Evolutionary conservation across 2,329 filamentous ascomycete species (phyloP), one percentile per base, ranked within the genome.

Genomic region (Aspergillus udagawae): DNA sequence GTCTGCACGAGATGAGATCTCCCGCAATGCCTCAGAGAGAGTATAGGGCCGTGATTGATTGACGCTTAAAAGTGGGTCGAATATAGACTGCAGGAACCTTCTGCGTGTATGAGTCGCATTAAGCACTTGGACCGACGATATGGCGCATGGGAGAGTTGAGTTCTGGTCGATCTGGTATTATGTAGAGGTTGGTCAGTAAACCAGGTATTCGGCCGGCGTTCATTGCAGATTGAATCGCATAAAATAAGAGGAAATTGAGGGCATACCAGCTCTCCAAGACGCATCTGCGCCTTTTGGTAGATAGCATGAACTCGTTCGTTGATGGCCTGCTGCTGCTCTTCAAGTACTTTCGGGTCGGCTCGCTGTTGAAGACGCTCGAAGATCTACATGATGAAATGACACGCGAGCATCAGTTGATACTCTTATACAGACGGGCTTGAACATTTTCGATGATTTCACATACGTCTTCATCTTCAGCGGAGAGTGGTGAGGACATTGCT

Each of bases 51-150:
- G 79, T 67, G 86, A 83, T 63, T 83, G 80, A 65, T 88, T 86
- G 53, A 83, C 84, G 67, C 84, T 85, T 52, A 97, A 79, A 8
- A 97, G 75, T 6, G 93, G 92, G 56, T 86, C 79, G 74, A 97
- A 86, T 57, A 97, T 80, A 38, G 86, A 86, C 71, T 95, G 84
- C 54, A 99, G 86, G 74, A 99, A 97, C 61, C 83, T 82, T 66
- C 84, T 84, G 62, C 94, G 86, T n/a, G 93, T 96, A 70, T 94
- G 87, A 59, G 83, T 83, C 48, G 91, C 91, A 70, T 92, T 90
- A 60, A 95, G 85, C 59, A 99, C 82, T 66, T 89, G 86, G 70
- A 99, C 84, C 48, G 91, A 90, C 66, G 90, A 90, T 71, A 99
- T 88, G 14, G 91, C 91, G 67, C 94, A 90, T 44, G 94, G 93